Evolutionary conservation across 306 rosid species (phyloP), one percentile per base, ranked within the genome.

Genomic region (Gastrolobium bilobum): DNA sequence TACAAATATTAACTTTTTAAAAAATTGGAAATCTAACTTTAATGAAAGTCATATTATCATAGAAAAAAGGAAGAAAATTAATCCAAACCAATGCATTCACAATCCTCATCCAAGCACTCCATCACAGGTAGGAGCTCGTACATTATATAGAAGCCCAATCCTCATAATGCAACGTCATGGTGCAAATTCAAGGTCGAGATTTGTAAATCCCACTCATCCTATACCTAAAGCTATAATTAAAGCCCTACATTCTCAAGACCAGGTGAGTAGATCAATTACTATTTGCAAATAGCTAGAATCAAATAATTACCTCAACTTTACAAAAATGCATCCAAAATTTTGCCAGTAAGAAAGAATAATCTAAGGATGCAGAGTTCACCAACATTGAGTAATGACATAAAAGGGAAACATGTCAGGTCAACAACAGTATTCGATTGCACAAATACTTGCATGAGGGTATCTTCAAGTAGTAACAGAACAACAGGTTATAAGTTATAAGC

Each of bases 221-320:
- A 76, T 0, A 37, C 66, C 68, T 4, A 50, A 34, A 58, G 56
- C 29, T 26, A 31, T 40, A 42, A 76, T 53, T 64, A 37, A 63
- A 63, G n/a, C 83, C 43, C 79, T 33, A 11, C 57, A 31, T 57
- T 63, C 77, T 61, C 65, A 48, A 39, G 71, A 44, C 5, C 44
- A 47, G 10, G 34, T 9, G 71, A 62, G 7, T 39, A 60, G 5
- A 26, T 63, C 13, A 77, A 52, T 3, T 14, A 11, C 3, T 65
- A 10, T 37, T 13, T 31, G 7, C 33, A 50, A n/a, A 35, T 13
- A 35, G 48, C 62, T 10, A 15, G n/a, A 70, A 47, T 6, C 40
- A 29, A 30, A 46, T 46, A 29, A 33, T 31, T 39, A 8, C 40
- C 0, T 10, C 65, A 60, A 34, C 44, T 13, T 20, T 20, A 4